Conservation (phyloP, 2,329 filamentous ascomycete genomes). For the Ilyonectria mors-panacis region DNA sequence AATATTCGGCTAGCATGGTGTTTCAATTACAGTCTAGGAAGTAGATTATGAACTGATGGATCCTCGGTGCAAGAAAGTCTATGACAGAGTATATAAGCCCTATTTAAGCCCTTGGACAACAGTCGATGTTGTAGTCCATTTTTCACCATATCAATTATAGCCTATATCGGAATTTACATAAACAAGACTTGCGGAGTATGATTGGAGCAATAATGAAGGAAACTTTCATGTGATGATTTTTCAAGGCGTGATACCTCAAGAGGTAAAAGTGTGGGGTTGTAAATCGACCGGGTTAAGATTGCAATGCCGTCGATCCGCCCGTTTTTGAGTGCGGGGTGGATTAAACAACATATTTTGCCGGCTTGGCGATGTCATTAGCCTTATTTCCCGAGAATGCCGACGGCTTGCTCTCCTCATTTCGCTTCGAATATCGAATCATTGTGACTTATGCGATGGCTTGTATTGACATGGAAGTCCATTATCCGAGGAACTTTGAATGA, state of each 20-base stretch:
- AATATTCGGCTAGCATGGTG: background rate
- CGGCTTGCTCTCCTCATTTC: background rate
- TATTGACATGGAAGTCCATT: too few relatives aligned
- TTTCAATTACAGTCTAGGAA: background rate
- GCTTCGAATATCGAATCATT: background rate
- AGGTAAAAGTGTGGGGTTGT: conserved; percentile 3
- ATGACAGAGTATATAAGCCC: background rate
- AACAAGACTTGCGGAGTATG: background rate
- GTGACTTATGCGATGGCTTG: background rate
- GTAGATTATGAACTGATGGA: background rate
- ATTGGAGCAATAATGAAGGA: background rate
- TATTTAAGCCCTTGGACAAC: background rate
- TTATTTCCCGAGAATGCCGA: background rate
- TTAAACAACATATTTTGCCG: conserved; percentile 8
- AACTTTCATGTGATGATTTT: background rate
- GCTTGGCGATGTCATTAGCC: conserved; percentile 13
- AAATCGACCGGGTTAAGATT: background rate
- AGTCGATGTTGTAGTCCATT: background rate
- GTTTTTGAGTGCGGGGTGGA: background rate
- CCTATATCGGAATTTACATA: background rate
- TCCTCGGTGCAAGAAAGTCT: background rate
- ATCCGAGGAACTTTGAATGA: too few relatives aligned
- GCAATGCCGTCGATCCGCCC: background rate
- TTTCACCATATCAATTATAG: background rate
- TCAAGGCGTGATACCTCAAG: background rate